Conservation (phyloP, 495 filamentous ascomycete genomes). For the Podospora pseudoanserina region DNA sequence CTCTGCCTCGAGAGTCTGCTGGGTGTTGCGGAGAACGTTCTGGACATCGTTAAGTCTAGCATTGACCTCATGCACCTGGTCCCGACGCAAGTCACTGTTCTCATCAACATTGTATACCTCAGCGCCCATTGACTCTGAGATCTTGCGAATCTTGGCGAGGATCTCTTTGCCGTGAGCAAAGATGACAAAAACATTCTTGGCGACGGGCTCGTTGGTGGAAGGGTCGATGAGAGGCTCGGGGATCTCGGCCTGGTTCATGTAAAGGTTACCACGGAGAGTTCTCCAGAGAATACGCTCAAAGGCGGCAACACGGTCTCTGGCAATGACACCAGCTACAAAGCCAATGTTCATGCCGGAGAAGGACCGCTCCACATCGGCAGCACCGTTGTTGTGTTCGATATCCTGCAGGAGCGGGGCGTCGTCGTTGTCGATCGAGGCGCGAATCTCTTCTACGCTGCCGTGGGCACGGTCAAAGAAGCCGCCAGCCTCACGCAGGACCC, state of each 20-base stretch:
- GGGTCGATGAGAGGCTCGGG: conserved; percentile 92
- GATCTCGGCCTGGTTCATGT: conserved; percentile 99
- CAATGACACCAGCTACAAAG: conserved; percentile 98
- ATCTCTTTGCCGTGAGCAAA: conserved; percentile 99
- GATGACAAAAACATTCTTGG: conserved; percentile 99
- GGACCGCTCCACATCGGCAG: conserved; percentile 75
- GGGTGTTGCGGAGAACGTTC: conserved; percentile 92
- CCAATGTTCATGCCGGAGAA: conserved; percentile 97
- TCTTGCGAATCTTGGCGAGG: conserved; percentile 96
- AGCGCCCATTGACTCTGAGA: conserved; percentile 93
- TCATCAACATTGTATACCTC: conserved; percentile 96
- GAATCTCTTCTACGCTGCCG: conserved; percentile 93
- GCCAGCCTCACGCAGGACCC: conserved; percentile 91
- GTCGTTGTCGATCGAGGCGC: conserved; percentile 82
- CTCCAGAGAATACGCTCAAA: conserved; percentile 98
- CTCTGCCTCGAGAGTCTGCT: conserved; percentile 89
- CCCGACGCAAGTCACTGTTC: conserved; percentile 85
- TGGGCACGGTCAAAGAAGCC: conserved; percentile 96
- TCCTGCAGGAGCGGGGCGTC: conserved; percentile 79
- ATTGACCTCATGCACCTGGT: conserved; percentile 97
- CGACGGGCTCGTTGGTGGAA: conserved; percentile 78
- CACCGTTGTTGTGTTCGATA: conserved; percentile 77
- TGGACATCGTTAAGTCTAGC: conserved; percentile 82
- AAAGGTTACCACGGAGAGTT: conserved; percentile 93
- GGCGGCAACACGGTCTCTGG: conserved; percentile 83